Evolutionary conservation across 1,139 yeast genomes (phyloP).

Genomic region (Candida mesenterica): DNA sequence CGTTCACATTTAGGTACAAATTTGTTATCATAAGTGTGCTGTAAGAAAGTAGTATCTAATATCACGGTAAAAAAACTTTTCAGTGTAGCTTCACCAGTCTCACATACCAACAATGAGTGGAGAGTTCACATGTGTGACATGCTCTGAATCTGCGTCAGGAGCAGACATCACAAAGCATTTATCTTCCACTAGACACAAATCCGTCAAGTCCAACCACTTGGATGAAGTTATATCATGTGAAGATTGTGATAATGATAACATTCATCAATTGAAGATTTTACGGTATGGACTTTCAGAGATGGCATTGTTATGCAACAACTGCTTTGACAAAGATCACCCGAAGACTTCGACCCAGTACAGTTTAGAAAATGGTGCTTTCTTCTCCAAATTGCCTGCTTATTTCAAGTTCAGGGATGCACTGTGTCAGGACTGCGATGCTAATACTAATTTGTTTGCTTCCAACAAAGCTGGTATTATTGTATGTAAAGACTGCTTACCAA

Average conservation of each 20-base stretch:
- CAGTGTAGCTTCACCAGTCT: too few species aligned
- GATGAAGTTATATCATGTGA: conserved; percentile 54
- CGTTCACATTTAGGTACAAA: too few species aligned
- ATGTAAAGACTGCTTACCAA: conserved; percentile 43
- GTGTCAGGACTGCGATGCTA: conserved; percentile 46
- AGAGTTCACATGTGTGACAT: conserved; percentile 30
- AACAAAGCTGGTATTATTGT: conserved; percentile 25
- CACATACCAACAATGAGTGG: conserved; percentile 2
- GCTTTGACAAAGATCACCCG: conserved; percentile 43
- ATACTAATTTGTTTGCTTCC: conserved; percentile 40
- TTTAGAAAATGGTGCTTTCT: conserved; percentile 53
- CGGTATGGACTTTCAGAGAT: conserved; percentile 58
- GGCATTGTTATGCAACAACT: conserved; percentile 47
- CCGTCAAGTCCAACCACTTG: conserved; percentile 30
- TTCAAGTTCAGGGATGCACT: conserved; percentile 49
- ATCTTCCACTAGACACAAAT: conserved; percentile 53
- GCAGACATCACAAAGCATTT: conserved; percentile 43
- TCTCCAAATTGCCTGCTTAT: conserved; percentile 48
- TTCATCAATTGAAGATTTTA: conserved; percentile 51
- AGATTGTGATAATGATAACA: conserved; percentile 53
- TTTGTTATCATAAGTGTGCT: too few species aligned
- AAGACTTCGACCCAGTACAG: conserved; percentile 51
- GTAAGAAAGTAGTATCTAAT: too few species aligned
- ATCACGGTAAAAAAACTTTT: too few species aligned
- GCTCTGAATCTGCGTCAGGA: conserved; percentile 20